These are phyloP conservation scores for Kalaharituber pfeilii DNA, from an alignment of 2,329 filamentous ascomycete species.

Conservation along the genomic window DNA sequence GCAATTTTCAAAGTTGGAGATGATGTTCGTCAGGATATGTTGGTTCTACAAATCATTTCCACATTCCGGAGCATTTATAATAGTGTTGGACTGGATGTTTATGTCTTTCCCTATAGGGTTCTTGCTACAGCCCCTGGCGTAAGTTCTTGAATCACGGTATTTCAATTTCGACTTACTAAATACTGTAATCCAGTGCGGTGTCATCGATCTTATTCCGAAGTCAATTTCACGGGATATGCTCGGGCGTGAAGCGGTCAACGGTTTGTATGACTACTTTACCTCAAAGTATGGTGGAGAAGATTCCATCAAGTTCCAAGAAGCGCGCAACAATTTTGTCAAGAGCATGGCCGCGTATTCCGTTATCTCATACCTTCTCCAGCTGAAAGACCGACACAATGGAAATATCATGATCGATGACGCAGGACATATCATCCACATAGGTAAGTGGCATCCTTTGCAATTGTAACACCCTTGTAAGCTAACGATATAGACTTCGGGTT, in stretches of 20 bases:
- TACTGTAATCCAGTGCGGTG: constrained; percentile 44
- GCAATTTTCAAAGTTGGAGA: constrained; percentile 99
- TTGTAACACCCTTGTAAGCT: neutral
- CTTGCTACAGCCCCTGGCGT: constrained; percentile 81
- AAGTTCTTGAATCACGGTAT: neutral
- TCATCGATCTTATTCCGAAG: constrained; percentile 95
- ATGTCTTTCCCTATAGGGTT: constrained; percentile 90
- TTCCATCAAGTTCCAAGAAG: constrained; percentile 83
- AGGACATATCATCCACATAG: constrained; percentile 89
- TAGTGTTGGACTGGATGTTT: constrained; percentile 84
- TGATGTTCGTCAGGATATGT: constrained; percentile 90
- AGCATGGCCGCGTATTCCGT: constrained; percentile 97
- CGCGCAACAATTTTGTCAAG: constrained; percentile 94
- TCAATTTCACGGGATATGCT: constrained; percentile 98
- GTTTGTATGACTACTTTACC: constrained; percentile 94
- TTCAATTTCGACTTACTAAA: neutral
- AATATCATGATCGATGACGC: constrained; percentile 99
- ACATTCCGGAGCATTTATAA: constrained; percentile 96
- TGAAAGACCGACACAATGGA: constrained; percentile 98
- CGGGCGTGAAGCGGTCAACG: constrained; percentile 91
- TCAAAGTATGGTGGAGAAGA: constrained; percentile 96
- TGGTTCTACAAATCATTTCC: constrained; percentile 94
- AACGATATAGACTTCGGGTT: constrained; percentile 64
- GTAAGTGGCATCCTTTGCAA: constrained; percentile 11
- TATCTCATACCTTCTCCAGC: constrained; percentile 89